A percentile compares a stretch with the other conserved stretches of the same genome.
Conservation (phyloP, 495 filamentous ascomycete species). For the Aspergillus wentii region DNA sequence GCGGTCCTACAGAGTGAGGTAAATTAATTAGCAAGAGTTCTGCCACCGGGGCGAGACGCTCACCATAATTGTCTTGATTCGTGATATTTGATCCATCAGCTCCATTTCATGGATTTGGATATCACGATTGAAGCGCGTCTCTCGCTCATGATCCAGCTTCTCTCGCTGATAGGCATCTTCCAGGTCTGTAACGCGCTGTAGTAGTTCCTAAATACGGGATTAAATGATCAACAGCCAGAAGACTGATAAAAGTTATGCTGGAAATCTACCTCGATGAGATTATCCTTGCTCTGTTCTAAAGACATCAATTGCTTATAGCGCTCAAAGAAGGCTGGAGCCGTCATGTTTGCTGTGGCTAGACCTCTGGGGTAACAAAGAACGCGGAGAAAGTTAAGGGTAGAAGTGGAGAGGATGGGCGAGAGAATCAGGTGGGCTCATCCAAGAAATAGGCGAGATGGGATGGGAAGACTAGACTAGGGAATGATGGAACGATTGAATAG, state of each 20-base stretch:
- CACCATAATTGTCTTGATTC: conserved; percentile 48
- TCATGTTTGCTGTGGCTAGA: conserved; percentile 19
- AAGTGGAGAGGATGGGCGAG: neutral
- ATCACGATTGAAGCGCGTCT: conserved; percentile 52
- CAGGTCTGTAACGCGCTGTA: conserved; percentile 42
- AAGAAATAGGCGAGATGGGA: too few species aligned
- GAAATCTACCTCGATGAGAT: conserved; percentile 45
- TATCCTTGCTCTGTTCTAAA: conserved; percentile 48
- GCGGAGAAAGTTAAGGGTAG: conserved; percentile 1
- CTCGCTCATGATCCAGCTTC: conserved; percentile 48
- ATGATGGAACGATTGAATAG: too few species aligned
- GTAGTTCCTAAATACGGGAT: conserved; percentile 36
- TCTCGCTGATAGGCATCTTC: conserved; percentile 43
- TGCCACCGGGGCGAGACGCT: conserved; percentile 6
- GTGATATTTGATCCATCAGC: conserved; percentile 47
- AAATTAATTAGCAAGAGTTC: conserved; percentile 17
- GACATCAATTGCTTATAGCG: conserved; percentile 44
- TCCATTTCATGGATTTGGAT: conserved; percentile 49
- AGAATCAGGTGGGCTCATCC: conserved; percentile 3
- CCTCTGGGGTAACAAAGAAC: neutral
- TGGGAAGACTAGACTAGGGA: too few species aligned
- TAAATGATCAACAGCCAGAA: conserved; percentile 1
- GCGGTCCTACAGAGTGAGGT: conserved; percentile 48
- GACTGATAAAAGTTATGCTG: conserved; percentile 1
- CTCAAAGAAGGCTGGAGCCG: conserved; percentile 32